phyloP scores from a whole-genome alignment of 768 basidiomycete genomes.

The Asterophora parasitica region DNA sequence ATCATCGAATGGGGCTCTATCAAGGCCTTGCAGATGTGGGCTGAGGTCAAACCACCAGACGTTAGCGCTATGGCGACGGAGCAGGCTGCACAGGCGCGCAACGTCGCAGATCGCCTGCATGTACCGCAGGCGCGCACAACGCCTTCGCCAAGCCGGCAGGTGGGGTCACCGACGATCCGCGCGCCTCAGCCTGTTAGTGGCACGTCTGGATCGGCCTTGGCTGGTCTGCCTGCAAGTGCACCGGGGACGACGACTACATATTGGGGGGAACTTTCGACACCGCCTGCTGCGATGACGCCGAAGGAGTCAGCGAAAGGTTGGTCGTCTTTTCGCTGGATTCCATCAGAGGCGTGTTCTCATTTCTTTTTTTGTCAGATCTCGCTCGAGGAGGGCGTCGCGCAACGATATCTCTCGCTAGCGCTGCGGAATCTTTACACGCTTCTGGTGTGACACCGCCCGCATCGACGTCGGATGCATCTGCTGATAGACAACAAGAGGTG shows the following conservation, averaged over 20 bases:
- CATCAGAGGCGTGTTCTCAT: background rate
- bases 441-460: conserved; percentile 1
- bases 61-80: conserved; percentile 33
- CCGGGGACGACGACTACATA: background rate
- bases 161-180: background rate
- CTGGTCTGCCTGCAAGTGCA: background rate
- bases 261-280: background rate
- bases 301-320: conserved; percentile 16
- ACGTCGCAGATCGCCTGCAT: conserved; percentile 43
- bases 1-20: conserved; percentile 99
- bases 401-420: conserved; percentile 4
- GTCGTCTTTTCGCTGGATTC: background rate
- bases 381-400: conserved; percentile 14
- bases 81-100: conserved; percentile 37
- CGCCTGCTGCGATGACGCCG: conserved; percentile 6
- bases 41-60: conserved; percentile 63
- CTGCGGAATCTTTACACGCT: conserved; percentile 7
- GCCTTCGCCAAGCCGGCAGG: conserved; percentile 23
- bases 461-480: background rate
- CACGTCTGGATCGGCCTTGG: background rate
- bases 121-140: conserved; percentile 33
- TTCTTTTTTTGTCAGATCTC: conserved; percentile 9
- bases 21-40: conserved; percentile 91
- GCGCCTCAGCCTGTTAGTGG: conserved; percentile 6
- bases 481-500: background rate